Conservation (phyloP, 2,329 filamentous ascomycete species). For the Fusarium sp. region DNA sequence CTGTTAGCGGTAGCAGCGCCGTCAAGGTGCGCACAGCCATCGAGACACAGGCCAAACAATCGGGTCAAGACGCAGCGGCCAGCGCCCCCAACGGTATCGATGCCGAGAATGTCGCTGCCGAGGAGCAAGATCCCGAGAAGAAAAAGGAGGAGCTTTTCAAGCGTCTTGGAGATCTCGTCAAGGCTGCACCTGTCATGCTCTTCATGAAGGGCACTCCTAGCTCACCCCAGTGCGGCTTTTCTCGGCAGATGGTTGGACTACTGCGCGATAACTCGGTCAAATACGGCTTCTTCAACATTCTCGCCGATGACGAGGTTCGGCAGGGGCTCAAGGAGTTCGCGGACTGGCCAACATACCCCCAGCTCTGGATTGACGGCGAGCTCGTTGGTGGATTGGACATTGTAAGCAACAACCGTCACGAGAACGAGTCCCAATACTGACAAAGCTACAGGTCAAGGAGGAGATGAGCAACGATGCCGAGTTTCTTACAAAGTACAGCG, state of each 20-base stretch:
- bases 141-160: constrained; percentile 86
- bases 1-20: constrained; percentile 89
- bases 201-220: constrained; percentile 98
- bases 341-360: constrained; percentile 98
- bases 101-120: constrained; percentile 51
- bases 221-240: constrained; percentile 90
- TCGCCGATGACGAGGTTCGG: constrained; percentile 95
- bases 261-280: constrained; percentile 90
- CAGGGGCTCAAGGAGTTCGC: constrained; percentile 96
- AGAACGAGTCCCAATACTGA: constrained; percentile 29
- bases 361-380: constrained; percentile 91
- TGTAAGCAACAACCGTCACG: constrained; percentile 64
- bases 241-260: constrained; percentile 84
- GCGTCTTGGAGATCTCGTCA: constrained; percentile 84
- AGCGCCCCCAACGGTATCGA: constrained; percentile 49
- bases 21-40: constrained; percentile 85
- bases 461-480: constrained; percentile 85
- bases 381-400: constrained; percentile 95
- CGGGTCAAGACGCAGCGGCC: constrained; percentile 47
- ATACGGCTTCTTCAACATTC: constrained; percentile 99
- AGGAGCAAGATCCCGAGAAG: constrained; percentile 65
- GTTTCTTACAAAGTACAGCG: constrained; percentile 80
- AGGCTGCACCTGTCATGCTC: constrained; percentile 96
- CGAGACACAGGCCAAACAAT: constrained; percentile 75
- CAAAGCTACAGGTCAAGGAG: constrained; percentile 78